Evolutionary conservation across 352 stramenopile genomes (phyloP).

Genomic region (Phytophthora foliorum): DNA sequence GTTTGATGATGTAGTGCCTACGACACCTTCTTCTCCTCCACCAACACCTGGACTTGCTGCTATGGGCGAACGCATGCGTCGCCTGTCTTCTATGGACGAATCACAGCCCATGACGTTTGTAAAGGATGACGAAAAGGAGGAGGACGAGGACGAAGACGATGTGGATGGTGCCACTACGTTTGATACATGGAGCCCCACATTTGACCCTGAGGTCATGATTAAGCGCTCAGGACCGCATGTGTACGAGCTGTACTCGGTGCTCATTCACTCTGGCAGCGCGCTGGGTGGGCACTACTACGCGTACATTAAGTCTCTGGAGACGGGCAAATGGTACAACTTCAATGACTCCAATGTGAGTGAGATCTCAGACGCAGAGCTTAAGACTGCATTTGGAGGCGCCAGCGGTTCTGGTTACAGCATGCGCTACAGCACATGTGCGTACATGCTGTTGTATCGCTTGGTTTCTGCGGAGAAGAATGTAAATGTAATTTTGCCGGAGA

Average conservation of each 20-base stretch:
- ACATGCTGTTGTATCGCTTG: constrained; percentile 93
- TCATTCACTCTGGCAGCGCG: constrained; percentile 94
- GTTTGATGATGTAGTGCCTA: constrained; percentile 16
- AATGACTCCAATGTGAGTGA: constrained; percentile 88
- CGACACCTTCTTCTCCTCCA: constrained; percentile 31
- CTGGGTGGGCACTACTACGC: constrained; percentile 95
- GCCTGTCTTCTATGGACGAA: constrained; percentile 83
- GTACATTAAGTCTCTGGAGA: constrained; percentile 93
- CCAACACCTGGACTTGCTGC: constrained; percentile 16
- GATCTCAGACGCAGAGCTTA: constrained; percentile 79
- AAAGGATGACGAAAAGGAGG: constrained; percentile 31
- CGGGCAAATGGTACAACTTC: constrained; percentile 89
- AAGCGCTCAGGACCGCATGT: constrained; percentile 73
- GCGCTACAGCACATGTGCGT: constrained; percentile 87
- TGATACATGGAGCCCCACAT: constrained; percentile 80
- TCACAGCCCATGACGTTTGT: constrained; percentile 59
- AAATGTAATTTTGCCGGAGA: constrained; percentile 64
- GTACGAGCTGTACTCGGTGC: constrained; percentile 94
- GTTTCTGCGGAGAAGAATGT: constrained; percentile 76
- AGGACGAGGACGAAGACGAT: constrained; percentile 14
- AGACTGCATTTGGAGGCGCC: constrained; percentile 77
- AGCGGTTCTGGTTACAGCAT: constrained; percentile 65
- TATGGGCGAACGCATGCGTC: constrained; percentile 36
- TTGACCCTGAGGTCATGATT: constrained; percentile 74
- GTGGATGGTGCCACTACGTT: constrained; percentile 26